Base-by-base conservation (phyloP, 1,284 basidiomycete species). In the Cystobasidium slooffiae region DNA sequence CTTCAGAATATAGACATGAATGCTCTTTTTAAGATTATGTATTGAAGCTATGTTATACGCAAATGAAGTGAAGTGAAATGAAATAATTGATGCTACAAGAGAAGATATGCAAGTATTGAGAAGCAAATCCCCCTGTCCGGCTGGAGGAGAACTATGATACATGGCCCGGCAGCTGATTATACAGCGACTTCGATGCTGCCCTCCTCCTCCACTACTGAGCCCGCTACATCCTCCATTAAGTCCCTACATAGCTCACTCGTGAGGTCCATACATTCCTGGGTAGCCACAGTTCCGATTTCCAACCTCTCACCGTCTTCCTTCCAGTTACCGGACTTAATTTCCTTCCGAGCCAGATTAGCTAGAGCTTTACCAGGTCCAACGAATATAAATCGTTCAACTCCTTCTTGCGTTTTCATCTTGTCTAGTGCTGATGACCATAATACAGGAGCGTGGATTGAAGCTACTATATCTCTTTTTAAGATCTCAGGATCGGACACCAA, bases 341-440 rank as follows among this genome's bases (percentile, higher is more conserved):
- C 80, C 47, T 78, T 74, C 58, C 77, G 64, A 31, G 80, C 80
- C 1, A 81, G 68, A 70, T 81, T 81, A 8, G 77, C 77, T 51
- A 81, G 72, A 1, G 79, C 80, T 64, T 81, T 79, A 1, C 81
- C 81, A 3, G 80, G 80, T 3, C 81, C 81, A 62, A 80, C 69
- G 72, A 80, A 81, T 52, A 80, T 64, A 16, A 79, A 58, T 0
- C 78, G 63, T 18, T 66, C n/a, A 47, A 79, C 63, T 16, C 55
- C 62, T 37, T 72, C 62, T 22, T 72, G 62, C 16, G 24, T 70
- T 41, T 31, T 67, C 69, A 80, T 75, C 9, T 69, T 67, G 31
- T 77, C 41, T 51, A 81, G 70, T 47, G 77, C 78, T 12, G 76
- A 72, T 20, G 78, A 74, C 81, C 81, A 81, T 12, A 75, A 72